A percentile compares a stretch with the other conserved stretches of the same genome.
These are phyloP conservation scores for Knoxdaviesia capensis DNA, from an alignment of 2,329 filamentous ascomycete species.

Conservation along the genomic window DNA sequence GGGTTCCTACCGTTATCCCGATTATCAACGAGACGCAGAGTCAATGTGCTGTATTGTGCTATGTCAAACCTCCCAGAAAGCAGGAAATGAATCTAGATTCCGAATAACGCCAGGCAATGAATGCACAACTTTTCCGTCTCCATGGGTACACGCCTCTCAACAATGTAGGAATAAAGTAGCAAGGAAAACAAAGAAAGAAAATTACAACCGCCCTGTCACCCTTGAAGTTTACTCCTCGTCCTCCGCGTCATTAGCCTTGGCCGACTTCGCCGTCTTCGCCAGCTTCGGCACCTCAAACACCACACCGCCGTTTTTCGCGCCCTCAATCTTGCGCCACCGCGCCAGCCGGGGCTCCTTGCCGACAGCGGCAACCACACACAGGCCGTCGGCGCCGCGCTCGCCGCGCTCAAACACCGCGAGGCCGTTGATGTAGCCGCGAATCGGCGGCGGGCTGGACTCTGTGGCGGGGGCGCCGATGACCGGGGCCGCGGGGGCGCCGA, in stretches of 20 bases:
- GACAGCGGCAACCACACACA: constrained; percentile 71
- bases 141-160: no score
- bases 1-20: no score
- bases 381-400: constrained; percentile 51
- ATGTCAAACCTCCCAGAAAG: no score
- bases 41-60: no score
- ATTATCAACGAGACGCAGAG: no score
- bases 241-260: constrained; percentile 15
- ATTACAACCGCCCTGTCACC: constrained; percentile 3
- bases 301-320: constrained; percentile 64
- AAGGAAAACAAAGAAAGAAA: background rate
- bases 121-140: no score
- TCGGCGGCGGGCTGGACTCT: constrained; percentile 10
- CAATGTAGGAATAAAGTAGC: no score
- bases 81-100: no score
- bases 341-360: constrained; percentile 76
- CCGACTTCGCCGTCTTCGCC: constrained; percentile 7
- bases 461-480: constrained; percentile 11
- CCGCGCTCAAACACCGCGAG: constrained; percentile 75
- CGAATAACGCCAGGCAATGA: no score
- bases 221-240: constrained; percentile 8
- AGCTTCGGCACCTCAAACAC: constrained; percentile 59
- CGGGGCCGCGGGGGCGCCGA: constrained; percentile 17
- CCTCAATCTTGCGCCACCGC: constrained; percentile 47
- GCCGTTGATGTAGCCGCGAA: constrained; percentile 72